Conservation (phyloP, 1,284 basidiomycete genomes). For the Trichosporon ovoides region DNA sequence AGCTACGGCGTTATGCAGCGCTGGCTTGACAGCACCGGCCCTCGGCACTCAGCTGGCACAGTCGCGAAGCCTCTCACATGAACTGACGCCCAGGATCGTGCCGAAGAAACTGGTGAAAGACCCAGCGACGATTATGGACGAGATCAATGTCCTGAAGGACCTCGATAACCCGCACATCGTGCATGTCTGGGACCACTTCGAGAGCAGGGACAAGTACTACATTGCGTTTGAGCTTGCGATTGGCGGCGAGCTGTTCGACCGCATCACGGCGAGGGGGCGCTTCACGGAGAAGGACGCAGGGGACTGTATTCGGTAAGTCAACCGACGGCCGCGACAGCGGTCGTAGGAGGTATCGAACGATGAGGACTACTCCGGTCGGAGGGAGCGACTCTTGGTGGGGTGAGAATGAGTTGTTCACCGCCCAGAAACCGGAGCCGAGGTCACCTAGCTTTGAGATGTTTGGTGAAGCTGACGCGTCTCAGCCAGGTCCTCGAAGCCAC, state of each 20-base stretch:
- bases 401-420: too few relatives aligned
- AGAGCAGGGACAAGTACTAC: conserved; percentile 83
- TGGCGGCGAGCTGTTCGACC: conserved; percentile 84
- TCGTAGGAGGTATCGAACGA: too few relatives aligned
- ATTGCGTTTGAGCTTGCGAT: conserved; percentile 84
- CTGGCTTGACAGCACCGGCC: too few relatives aligned
- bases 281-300: conserved; percentile 86
- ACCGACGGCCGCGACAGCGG: too few relatives aligned
- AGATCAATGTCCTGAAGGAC: conserved; percentile 83
- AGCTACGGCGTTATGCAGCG: too few relatives aligned
- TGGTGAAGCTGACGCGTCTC: conserved; percentile 11
- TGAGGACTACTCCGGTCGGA: too few relatives aligned
- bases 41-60: too few relatives aligned
- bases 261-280: conserved; percentile 72
- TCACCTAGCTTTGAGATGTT: too few relatives aligned
- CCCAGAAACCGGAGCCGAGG: too few relatives aligned
- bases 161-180: conserved; percentile 86
- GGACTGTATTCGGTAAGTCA: conserved; percentile 61
- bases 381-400: too few relatives aligned
- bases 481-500: conserved; percentile 65
- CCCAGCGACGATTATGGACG: conserved; percentile 77
- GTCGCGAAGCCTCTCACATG: background rate
- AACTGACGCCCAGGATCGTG: conserved; percentile 61
- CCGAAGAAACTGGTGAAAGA: conserved; percentile 87
- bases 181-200: conserved; percentile 60